Conservation (phyloP, 352 stramenopile genomes). For the Globisporangium paroecandrum region DNA sequence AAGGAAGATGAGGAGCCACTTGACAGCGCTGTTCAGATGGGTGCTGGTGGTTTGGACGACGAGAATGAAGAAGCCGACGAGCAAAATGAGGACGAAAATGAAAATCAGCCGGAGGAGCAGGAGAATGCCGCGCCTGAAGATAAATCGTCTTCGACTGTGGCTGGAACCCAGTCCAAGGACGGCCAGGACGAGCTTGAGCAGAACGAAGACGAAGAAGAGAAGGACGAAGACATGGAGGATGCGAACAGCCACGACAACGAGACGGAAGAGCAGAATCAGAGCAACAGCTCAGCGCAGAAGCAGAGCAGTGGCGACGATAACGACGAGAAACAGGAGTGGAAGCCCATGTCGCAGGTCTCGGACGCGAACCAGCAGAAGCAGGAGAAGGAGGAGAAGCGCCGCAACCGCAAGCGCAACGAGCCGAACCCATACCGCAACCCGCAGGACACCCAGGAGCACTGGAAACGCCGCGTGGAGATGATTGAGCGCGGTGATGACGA, state of each 20-base stretch:
- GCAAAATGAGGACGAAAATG: constrained; percentile 59
- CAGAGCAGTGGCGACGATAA: constrained; percentile 45
- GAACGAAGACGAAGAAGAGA: constrained; percentile 39
- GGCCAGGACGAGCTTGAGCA: constrained; percentile 72
- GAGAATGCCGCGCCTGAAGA: constrained; percentile 32
- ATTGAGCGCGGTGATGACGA: constrained; percentile 47
- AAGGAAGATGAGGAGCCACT: constrained; percentile 69
- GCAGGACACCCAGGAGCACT: constrained; percentile 95
- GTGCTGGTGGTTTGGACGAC: constrained; percentile 69
- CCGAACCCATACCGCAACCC: constrained; percentile 95
- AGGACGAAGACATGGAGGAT: constrained; percentile 41
- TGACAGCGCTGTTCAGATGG: constrained; percentile 66
- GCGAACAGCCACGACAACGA: constrained; percentile 25
- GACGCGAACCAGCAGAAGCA: constrained; percentile 35
- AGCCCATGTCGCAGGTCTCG: constrained; percentile 44
- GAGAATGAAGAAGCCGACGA: constrained; percentile 66
- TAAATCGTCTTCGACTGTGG: constrained; percentile 56
- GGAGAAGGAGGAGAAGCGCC: constrained; percentile 66
- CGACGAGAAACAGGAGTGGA: constrained; percentile 53
- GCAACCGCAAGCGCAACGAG: constrained; percentile 66
- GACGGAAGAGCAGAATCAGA: constrained; percentile 52
- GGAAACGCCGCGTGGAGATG: constrained; percentile 95
- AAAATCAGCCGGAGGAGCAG: constrained; percentile 48
- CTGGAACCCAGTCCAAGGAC: constrained; percentile 81
- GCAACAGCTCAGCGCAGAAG: constrained; percentile 46